These are phyloP conservation scores for Scheffersomyces stipitis DNA, from an alignment of 805 yeast genomes.

Conservation along the genomic window DNA sequence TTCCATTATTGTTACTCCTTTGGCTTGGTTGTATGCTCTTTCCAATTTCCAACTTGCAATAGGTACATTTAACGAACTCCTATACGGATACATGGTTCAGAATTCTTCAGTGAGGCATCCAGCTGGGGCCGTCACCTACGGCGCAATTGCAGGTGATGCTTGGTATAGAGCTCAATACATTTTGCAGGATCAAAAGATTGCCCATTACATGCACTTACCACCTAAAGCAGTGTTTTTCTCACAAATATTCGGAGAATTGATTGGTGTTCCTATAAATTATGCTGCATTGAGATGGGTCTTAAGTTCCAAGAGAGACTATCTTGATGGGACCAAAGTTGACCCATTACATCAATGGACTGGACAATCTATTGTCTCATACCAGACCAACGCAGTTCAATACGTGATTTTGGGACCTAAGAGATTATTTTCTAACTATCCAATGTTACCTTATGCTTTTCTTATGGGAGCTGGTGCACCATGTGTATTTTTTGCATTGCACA, in stretches of 20 bases:
- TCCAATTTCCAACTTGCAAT: conserved; percentile 54
- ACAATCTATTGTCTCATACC: conserved; percentile 39
- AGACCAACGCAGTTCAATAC: conserved; percentile 52
- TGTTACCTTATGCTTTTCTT: conserved; percentile 45
- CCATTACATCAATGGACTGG: conserved; percentile 56
- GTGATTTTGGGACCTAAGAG: conserved; percentile 51
- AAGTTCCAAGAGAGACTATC: conserved; percentile 35
- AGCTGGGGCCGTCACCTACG: conserved; percentile 49
- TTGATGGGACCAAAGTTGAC: conserved; percentile 35
- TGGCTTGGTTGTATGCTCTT: conserved; percentile 50
- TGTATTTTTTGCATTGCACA: conserved; percentile 27
- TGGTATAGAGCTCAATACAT: conserved; percentile 45
- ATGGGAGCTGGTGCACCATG: conserved; percentile 42
- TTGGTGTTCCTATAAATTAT: conserved; percentile 56
- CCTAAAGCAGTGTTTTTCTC: conserved; percentile 51
- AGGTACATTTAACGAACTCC: conserved; percentile 51
- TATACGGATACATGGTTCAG: conserved; percentile 48
- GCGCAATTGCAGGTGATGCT: conserved; percentile 54
- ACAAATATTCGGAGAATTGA: conserved; percentile 50
- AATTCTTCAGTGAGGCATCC: conserved; percentile 36
- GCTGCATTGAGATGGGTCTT: conserved; percentile 49
- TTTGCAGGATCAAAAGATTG: conserved; percentile 42
- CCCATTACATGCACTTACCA: conserved; percentile 54
- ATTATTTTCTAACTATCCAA: conserved; percentile 41
- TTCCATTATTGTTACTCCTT: conserved; percentile 46